Evolutionary conservation across 768 basidiomycete species (phyloP).

Genomic region (Krasilnikovozyma curviuscula): DNA sequence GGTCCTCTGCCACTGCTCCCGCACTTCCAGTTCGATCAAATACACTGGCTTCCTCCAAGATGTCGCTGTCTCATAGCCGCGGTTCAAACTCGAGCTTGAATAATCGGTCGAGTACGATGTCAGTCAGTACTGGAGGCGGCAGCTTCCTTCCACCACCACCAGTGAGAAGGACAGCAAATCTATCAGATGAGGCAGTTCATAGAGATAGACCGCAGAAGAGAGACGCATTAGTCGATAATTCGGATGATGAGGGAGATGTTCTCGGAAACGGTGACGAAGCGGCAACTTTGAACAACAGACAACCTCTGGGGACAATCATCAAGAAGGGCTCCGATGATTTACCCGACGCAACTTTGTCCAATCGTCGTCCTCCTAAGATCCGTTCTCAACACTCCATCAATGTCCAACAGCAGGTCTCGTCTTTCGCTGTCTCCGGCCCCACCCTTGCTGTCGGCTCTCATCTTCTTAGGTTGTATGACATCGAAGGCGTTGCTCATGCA

Average conservation of each 20-base stretch:
- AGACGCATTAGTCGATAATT: not conserved
- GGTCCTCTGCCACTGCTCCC: no score
- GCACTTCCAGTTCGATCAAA: no score
- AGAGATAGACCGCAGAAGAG: not conserved
- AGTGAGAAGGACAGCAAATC: no score
- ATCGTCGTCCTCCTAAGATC: conserved; percentile 27
- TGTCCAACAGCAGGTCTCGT: conserved; percentile 17
- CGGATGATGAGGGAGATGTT: not conserved
- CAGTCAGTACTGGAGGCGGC: no score
- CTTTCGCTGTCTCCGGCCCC: conserved; percentile 26
- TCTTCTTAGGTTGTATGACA: conserved; percentile 25
- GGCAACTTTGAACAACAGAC: no score
- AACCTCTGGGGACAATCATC: no score
- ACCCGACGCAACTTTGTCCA: conserved; percentile 30
- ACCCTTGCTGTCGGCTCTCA: conserved; percentile 24
- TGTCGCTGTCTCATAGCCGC: no score
- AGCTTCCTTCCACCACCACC: no score
- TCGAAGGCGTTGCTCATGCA: conserved; percentile 15
- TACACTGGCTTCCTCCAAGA: no score
- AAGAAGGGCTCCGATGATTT: no score
- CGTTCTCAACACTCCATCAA: conserved; percentile 20
- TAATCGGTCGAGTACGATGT: no score
- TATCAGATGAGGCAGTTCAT: not conserved
- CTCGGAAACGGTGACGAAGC: not conserved
- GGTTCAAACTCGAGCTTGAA: no score